A percentile compares a stretch with the other conserved stretches of the same genome.
Evolutionary conservation across 1,139 yeast species (phyloP).

Genomic region (Suzukiozyma palmioleophila): DNA sequence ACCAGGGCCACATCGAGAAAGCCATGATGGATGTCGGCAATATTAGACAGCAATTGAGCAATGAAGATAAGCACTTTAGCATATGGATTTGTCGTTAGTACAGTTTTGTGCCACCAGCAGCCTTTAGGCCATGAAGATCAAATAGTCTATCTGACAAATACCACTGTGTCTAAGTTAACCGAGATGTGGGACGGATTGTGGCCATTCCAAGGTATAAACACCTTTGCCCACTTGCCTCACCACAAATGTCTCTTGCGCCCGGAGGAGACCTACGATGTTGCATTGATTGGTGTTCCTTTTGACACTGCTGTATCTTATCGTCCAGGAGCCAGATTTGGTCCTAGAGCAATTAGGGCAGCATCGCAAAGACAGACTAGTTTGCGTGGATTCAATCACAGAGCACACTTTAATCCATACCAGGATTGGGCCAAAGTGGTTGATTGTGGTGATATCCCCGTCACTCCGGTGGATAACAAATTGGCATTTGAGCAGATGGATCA

Average conservation of each 20-base stretch:
- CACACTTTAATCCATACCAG: conserved; percentile 58
- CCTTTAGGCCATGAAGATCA: conserved; percentile 4
- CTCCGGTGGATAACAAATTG: conserved; percentile 70
- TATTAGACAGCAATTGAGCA: neutral
- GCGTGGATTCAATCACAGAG: conserved; percentile 67
- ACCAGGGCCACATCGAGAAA: too few species aligned
- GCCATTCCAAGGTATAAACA: conserved; percentile 67
- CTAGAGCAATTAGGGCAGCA: conserved; percentile 67
- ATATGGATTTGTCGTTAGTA: conserved; percentile 1
- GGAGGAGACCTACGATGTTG: conserved; percentile 53
- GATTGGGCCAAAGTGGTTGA: conserved; percentile 68
- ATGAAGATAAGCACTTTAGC: conserved; percentile 1
- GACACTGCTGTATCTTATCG: conserved; percentile 74
- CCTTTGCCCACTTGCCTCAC: conserved; percentile 69
- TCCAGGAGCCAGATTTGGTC: conserved; percentile 79
- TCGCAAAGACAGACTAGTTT: conserved; percentile 66
- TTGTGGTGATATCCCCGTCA: conserved; percentile 79
- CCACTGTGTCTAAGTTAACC: conserved; percentile 29
- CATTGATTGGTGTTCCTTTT: conserved; percentile 70
- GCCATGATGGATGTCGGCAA: too few species aligned
- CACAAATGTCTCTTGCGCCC: conserved; percentile 51
- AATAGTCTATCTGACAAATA: conserved; percentile 1
- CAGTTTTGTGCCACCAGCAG: conserved; percentile 2
- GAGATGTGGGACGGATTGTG: conserved; percentile 62
- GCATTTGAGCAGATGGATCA: conserved; percentile 69